Evolutionary conservation across 257 asterid genomes (phyloP).

Genomic region (Solanum phureja): DNA sequence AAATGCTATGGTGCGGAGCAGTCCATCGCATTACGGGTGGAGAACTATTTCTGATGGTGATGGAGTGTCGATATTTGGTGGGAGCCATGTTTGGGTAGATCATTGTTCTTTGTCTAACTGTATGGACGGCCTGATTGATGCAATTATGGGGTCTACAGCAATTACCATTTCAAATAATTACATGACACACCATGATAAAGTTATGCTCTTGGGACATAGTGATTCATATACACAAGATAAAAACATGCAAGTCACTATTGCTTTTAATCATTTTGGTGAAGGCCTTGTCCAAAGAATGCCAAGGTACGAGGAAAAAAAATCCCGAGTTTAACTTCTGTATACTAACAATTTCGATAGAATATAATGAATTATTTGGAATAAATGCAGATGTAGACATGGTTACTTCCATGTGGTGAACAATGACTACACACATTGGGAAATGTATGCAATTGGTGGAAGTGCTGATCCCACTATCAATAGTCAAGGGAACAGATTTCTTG

Average conservation of each 20-base stretch:
- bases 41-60: conserved; percentile 76
- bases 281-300: conserved; percentile 93
- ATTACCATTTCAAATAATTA: conserved; percentile 62
- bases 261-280: conserved; percentile 79
- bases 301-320: conserved; percentile 3
- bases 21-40: conserved; percentile 67
- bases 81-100: conserved; percentile 78
- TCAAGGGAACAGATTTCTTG: conserved; percentile 79
- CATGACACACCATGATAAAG: conserved; percentile 74
- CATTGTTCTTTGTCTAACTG: conserved; percentile 66
- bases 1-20: conserved; percentile 56
- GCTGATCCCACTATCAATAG: conserved; percentile 72
- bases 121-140: conserved; percentile 61
- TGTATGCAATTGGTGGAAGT: conserved; percentile 94
- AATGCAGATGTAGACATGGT: conserved; percentile 74
- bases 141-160: conserved; percentile 57
- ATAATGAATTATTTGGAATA: background rate
- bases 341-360: background rate
- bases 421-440: conserved; percentile 89
- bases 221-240: conserved; percentile 48
- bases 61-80: conserved; percentile 65
- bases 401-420: conserved; percentile 83
- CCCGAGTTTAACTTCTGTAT: background rate
- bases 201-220: conserved; percentile 73
- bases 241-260: conserved; percentile 69